Base-by-base conservation (phyloP, 75 land plant genomes). In the Larix kaempferi region DNA sequence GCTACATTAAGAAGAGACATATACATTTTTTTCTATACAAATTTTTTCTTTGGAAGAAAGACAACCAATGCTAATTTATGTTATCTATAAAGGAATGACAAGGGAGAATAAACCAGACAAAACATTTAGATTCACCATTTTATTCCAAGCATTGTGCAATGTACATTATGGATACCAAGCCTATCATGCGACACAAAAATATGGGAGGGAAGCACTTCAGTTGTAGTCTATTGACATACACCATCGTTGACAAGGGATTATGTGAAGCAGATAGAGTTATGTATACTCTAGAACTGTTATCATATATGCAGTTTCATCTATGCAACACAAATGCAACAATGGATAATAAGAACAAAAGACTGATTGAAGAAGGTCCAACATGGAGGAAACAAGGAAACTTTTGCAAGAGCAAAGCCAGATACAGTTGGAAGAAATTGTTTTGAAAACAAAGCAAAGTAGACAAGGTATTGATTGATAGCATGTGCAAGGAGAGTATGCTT, bases 401-500 rank as follows among this genome's bases (percentile, higher is more conserved):
- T 78, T 92, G 89, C 69, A 89, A 83, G 77, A 57, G n/a, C n/a
- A n/a, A n/a, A n/a, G n/a, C n/a, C n/a, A n/a, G n/a, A n/a, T n/a
- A n/a, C n/a, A n/a, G n/a, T n/a, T n/a, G n/a, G n/a, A n/a, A n/a
- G n/a, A n/a, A n/a, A n/a, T n/a, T n/a, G n/a, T n/a, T n/a, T n/a
- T n/a, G n/a, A n/a, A n/a, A n/a, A n/a, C n/a, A 60, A 44, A 91
- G 94, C 23, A 81, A 88, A 85, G 29, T 89, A 71, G 82, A 82
- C 52, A 85, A 93, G 75, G 98, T 87, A 12, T 12, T 91, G 44
- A 78, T 93, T 1, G 81, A 88, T 88, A 90, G 92, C 22, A 71
- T 93, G 52, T 91, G 96, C 67, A 87, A 85, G 61, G 86, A 80
- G 78, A 89, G 91, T n/a, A 84, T 88, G 90, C n/a, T 89, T 5